Conservation (phyloP, 176 grass and related monocot genomes). For the Zoysia pacifica region DNA sequence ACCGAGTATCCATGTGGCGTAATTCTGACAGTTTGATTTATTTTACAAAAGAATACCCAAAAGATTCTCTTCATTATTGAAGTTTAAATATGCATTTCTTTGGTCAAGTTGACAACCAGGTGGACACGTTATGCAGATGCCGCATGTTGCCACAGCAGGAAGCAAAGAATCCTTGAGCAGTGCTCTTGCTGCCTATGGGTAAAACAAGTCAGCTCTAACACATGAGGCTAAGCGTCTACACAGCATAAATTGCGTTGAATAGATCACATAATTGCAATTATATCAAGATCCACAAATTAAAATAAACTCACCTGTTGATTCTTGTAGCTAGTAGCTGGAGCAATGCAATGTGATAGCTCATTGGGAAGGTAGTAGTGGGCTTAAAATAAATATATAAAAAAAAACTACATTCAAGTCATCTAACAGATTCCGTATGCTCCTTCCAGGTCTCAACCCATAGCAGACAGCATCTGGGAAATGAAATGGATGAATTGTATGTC, state of each 20-base stretch:
- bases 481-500: slow-evolving; percentile 11
- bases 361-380: not conserved
- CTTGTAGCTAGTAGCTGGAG: slow-evolving; percentile 34
- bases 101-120: not conserved
- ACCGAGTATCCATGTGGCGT: not conserved
- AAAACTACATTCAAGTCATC: not conserved
- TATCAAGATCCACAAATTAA: slow-evolving; percentile 15
- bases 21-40: not conserved
- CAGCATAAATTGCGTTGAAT: not conserved
- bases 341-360: slow-evolving; percentile 32
- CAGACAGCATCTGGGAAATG: slow-evolving; percentile 33
- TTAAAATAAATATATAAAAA: slow-evolving; percentile 11
- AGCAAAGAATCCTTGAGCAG: slow-evolving; percentile 30
- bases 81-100: not conserved
- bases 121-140: slow-evolving; percentile 36
- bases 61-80: slow-evolving; percentile 16
- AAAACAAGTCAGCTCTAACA: slow-evolving; percentile 36
- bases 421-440: slow-evolving; percentile 32
- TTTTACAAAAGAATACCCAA: not conserved
- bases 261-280: slow-evolving; percentile 20
- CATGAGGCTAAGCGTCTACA: slow-evolving; percentile 26
- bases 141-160: slow-evolving; percentile 28
- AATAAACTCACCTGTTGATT: slow-evolving; percentile 38
- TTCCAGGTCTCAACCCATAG: slow-evolving; percentile 6
- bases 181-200: slow-evolving; percentile 39